A percentile compares a stretch with the other conserved stretches of the same genome.
phyloP scores from a whole-genome alignment of 805 yeast species.

The Saccharomycopsis selenospora region DNA sequence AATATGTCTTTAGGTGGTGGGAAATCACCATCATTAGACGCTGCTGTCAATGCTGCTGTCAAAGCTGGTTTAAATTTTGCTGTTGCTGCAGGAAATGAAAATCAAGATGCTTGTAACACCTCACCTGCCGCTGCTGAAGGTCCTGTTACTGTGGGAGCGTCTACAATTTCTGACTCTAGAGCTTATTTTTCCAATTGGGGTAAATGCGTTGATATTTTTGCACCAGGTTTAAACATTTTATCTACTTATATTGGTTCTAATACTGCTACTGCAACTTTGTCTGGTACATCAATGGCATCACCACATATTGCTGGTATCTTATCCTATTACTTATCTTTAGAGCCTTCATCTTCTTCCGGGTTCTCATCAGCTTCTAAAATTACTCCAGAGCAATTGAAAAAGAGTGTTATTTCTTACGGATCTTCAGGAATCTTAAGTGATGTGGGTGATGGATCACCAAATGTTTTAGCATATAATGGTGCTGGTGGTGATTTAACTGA shows the following conservation, averaged over 20 bases:
- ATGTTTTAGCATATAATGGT: conserved; percentile 72
- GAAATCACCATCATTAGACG: conserved; percentile 75
- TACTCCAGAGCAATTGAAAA: conserved; percentile 70
- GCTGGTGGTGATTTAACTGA: conserved; percentile 64
- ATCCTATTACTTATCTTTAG: conserved; percentile 80
- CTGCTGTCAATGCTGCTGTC: conserved; percentile 87
- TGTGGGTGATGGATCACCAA: conserved; percentile 69
- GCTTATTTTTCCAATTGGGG: conserved; percentile 96
- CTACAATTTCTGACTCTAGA: conserved; percentile 79
- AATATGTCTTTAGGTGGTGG: conserved; percentile 97
- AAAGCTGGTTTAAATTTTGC: conserved; percentile 85
- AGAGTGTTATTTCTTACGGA: conserved; percentile 63
- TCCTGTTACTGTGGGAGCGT: conserved; percentile 93
- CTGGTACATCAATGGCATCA: conserved; percentile 98
- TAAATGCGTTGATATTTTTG: conserved; percentile 91
- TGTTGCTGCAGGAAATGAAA: conserved; percentile 95
- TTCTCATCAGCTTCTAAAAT: conserved; percentile 39
- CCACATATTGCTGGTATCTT: conserved; percentile 93
- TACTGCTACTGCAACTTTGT: conserved; percentile 69
- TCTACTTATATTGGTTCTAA: conserved; percentile 79
- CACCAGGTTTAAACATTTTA: conserved; percentile 87
- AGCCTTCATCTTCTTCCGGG: conserved; percentile 65
- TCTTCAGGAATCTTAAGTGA: conserved; percentile 53
- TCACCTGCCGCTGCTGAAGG: conserved; percentile 86
- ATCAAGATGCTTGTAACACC: conserved; percentile 84